Conservation (phyloP, 768 basidiomycete genomes). For the Dioszegia aurantiaca region DNA sequence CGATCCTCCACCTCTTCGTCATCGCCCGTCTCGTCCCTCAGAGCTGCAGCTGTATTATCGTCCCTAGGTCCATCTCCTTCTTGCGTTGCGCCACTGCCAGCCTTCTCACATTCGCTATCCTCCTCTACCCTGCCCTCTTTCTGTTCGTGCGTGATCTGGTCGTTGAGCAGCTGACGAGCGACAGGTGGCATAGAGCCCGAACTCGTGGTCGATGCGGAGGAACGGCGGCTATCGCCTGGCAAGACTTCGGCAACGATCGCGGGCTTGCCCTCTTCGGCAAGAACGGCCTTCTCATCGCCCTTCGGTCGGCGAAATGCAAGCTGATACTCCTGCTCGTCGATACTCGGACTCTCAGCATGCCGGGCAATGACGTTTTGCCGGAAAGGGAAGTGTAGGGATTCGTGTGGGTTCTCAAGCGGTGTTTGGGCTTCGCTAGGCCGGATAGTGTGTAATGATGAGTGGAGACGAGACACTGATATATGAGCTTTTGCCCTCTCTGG, state of each 20-base stretch:
- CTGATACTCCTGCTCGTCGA: constrained; percentile 35
- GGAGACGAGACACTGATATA: constrained; percentile 28
- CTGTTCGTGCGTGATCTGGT: constrained; percentile 32
- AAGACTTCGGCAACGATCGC: constrained; percentile 11
- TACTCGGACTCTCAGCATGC: constrained; percentile 31
- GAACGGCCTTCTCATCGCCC: constrained; percentile 4
- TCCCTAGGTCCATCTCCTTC: constrained; percentile 11
- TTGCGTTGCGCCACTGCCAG: constrained; percentile 7
- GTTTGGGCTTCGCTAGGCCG: constrained; percentile 23
- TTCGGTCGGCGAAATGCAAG: constrained; percentile 18
- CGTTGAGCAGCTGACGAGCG: constrained; percentile 16
- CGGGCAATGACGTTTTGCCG: constrained; percentile 43
- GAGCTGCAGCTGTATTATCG: constrained; percentile 28
- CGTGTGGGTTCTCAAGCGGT: constrained; percentile 8
- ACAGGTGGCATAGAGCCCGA: neutral
- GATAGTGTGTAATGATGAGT: constrained; percentile 45
- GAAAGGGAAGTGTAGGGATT: constrained; percentile 42
- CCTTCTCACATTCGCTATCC: constrained; percentile 23
- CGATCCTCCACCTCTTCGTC: constrained; percentile 30
- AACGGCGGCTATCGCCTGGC: neutral
- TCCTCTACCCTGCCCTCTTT: constrained; percentile 27
- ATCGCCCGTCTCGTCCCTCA: constrained; percentile 21
- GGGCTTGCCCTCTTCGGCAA: constrained; percentile 13
- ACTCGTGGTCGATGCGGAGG: neutral
- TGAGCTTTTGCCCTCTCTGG: constrained; percentile 11